Base-by-base conservation (phyloP, 768 basidiomycete genomes). In the Hygrophorus pudorinus region DNA sequence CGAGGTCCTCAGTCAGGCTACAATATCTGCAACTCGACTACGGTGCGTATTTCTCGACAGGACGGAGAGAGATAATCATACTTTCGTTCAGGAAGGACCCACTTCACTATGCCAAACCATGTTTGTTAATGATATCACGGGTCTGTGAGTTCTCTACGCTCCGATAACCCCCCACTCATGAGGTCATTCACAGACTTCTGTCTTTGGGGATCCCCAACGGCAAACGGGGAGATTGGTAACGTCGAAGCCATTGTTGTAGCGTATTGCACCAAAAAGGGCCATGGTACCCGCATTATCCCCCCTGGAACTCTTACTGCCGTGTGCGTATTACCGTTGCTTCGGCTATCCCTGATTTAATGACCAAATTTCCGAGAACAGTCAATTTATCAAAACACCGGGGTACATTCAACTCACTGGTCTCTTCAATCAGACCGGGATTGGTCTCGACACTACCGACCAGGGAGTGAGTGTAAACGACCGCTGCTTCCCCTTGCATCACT, bases 231-330 rank as follows among this genome's bases (percentile, higher is more conserved):
- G 13, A 78, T 90, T 35, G 80, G 71, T 28, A 70, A 82, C 47
- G 73, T 72, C 2, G 88, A 91, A 56, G 78, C 72, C 33, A 66
- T 76, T 56, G 78, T 76, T 54, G 81, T 90, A 8, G 77, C 85
- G 1, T 91, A 76, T 72, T 91, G 85, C 64, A 76, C 78, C n/a
- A 76, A 81, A 57, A 69, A 70, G 1, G 75, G 75, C 5, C 75
- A 72, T 43, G 87, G 87, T 2, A 78, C 83, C 3, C 81, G 88
- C 46, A 55, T 81, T 42, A 85, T 90, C 28, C 84, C 83, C n/a
- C 60, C 56, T 0, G 80, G 79, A 14, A 70, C 83, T 27, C 59
- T 88, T 27, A 59, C 59, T 2, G 85, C 82, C 44, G 66, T 84
- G 46, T 42, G 24, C 9, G 44, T 27, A 13, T 35, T 11, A 5